Evolutionary conservation across 495 filamentous ascomycete species (phyloP), one percentile per base, ranked within the genome.

Genomic region (Hyaloscypha bicolor): DNA sequence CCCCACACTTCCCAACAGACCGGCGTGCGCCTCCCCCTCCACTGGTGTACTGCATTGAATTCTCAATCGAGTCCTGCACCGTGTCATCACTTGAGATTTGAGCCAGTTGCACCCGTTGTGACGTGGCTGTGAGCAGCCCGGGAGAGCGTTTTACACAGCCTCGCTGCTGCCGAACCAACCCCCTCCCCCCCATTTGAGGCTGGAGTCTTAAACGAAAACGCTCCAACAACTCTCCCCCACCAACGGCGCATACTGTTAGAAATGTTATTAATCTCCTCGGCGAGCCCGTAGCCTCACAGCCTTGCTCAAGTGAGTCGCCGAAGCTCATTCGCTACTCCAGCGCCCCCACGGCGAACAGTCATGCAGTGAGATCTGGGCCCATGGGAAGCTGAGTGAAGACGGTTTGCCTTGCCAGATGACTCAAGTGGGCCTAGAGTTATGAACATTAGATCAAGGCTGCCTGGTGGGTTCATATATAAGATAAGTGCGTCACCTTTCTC

Each of bases 281-380:
- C 33, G 59, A 61, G 37, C 33, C 59, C 37, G 33, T 9, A 61
- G 59, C 56, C 56, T 60, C 56, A 60, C 56, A 60, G 33, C 59
- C 59, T 61, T 61, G 35, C 37, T 48, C 31, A 19, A 29, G 6
- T 25, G 59, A n/a, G 11, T 21, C 9, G 37, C 29, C 1, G n/a
- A 48, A 31, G 8, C 31, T 33, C 30, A 60, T 32, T 60, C 56
- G 33, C 33, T 5, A 14, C 11, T 60, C 22, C 56, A 48, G 16
- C 16, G 16, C 16, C 30, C 19, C 8, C 42, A 48, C 56, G 51
- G 62, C 48, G n/a, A 64, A 37, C 51, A 63, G 62, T 22, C 55
- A 65, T 65, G 63, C 63, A 59, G 63, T 65, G 53, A 65, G 63
- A 56, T 21, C 2, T 16, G 6, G 32, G 33, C 59, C 19, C 21